Base-by-base conservation (phyloP, 257 asterid species). In the Striga asiatica region DNA sequence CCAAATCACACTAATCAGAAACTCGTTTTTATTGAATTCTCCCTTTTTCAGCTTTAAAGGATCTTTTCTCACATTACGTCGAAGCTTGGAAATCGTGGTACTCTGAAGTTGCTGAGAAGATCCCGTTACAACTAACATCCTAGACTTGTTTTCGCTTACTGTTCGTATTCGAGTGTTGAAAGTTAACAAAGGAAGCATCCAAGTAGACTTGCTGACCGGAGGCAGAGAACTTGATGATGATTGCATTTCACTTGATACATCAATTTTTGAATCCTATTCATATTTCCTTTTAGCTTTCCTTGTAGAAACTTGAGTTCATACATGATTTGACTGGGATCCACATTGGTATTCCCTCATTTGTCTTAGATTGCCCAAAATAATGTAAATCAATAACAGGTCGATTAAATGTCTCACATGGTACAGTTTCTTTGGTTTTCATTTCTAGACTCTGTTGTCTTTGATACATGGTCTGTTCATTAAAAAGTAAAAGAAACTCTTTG, bases 41-140 rank as follows among this genome's bases (percentile, higher is more conserved):
- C 20, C 17, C 1, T 61, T 49, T 68, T 58, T 54, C 94, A 91
- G 98, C 93, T 43, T 35, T 91, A 74, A 81, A 76, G 67, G 96
- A 91, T 65, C 94, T 91, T 8, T 87, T 91, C 56, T 73, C 81
- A n/a, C 98, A 87, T 66, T 91, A 78, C 27, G 85, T 74, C 29
- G 96, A 87, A 69, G 98, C 98, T 9, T 91, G 96, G 95, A 79
- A 79, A 50, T 81, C 96, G 24, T 91, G 98, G 98, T 82, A 74
- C 74, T 75, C 80, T 71, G 96, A 91, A 74, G 85, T 81, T 55
- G 88, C 89, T 32, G 92, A 78, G 60, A 85, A 81, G 89, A 81
- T 72, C 64, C 82, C 89, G 18, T 57, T 77, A 54, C 76, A 78
- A 39, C 68, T 72, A 50, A 61, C 51, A 61, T 78, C 88, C 55